Evolutionary conservation across 176 grass and related monocot species (phyloP).

Genomic region (bread wheat (Triticum aestivum)): DNA sequence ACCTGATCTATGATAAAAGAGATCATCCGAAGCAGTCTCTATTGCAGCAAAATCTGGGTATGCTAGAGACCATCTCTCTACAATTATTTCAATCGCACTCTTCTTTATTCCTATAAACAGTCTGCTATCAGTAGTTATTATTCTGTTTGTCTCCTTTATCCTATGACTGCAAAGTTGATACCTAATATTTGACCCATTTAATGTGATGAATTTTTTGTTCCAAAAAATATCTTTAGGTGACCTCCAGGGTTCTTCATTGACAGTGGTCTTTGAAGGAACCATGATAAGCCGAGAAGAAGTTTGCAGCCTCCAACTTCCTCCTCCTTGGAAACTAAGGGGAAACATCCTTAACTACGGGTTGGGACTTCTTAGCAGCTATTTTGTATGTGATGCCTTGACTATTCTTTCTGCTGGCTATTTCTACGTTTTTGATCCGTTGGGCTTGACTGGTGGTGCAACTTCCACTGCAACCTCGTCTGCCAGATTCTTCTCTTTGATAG

Average conservation of each 20-base stretch:
- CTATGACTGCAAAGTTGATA: not conserved
- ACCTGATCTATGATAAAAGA: conserved; percentile 94
- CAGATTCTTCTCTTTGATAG: conserved; percentile 89
- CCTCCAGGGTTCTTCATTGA: conserved; percentile 87
- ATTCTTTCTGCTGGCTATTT: conserved; percentile 91
- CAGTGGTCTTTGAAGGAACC: conserved; percentile 89
- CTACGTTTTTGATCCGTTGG: conserved; percentile 94
- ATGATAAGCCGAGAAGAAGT: conserved; percentile 78
- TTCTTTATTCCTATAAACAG: not conserved
- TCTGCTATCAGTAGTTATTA: not conserved
- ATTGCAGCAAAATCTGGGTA: conserved; percentile 95
- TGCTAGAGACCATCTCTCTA: conserved; percentile 9
- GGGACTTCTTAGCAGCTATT: conserved; percentile 92
- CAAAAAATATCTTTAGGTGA: conserved; percentile 54
- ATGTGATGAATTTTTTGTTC: not conserved
- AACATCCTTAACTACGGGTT: conserved; percentile 80
- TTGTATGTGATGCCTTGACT: conserved; percentile 81
- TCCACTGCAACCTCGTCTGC: conserved; percentile 58
- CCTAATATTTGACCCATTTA: not conserved
- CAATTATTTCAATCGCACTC: conserved; percentile 3
- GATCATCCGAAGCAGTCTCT: conserved; percentile 89
- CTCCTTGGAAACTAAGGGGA: conserved; percentile 94
- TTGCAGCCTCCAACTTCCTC: conserved; percentile 78
- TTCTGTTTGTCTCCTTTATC: not conserved
- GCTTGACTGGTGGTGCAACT: conserved; percentile 60